Conservation (phyloP, 345 rosid genomes). For the Citrus reticulata region DNA sequence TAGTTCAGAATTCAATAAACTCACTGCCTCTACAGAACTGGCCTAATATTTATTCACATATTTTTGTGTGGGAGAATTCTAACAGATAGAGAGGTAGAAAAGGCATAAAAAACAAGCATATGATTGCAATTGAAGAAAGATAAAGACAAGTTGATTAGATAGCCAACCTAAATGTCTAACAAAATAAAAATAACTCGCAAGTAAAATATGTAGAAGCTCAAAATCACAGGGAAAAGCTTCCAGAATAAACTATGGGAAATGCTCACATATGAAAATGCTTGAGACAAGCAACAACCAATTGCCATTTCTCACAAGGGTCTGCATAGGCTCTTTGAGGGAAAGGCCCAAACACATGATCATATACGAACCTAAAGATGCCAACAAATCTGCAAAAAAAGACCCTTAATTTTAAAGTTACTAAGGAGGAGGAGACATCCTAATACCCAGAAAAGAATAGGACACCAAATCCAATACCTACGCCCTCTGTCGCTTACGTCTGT, state of each 20-base stretch:
- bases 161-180: neutral
- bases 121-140: conserved; percentile 7
- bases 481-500: conserved; percentile 85
- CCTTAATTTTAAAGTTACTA: conserved; percentile 14
- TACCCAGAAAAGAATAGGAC: conserved; percentile 4
- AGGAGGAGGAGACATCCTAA: conserved; percentile 13
- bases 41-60: neutral
- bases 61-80: neutral
- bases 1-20: neutral
- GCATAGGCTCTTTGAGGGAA: conserved; percentile 94
- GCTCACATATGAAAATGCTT: conserved; percentile 92
- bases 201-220: neutral
- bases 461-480: conserved; percentile 53
- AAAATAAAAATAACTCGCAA: neutral
- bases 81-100: neutral
- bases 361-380: conserved; percentile 87
- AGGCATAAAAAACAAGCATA: neutral
- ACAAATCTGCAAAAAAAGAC: conserved; percentile 60
- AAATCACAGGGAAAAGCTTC: neutral
- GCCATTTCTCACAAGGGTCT: conserved; percentile 95
- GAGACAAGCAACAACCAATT: conserved; percentile 86
- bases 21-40: neutral
- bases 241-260: neutral
- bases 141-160: neutral
- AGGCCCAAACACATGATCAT: conserved; percentile 88